Base-by-base conservation (phyloP, 2,329 filamentous ascomycete species). In the Trichoderma atroviride region DNA sequence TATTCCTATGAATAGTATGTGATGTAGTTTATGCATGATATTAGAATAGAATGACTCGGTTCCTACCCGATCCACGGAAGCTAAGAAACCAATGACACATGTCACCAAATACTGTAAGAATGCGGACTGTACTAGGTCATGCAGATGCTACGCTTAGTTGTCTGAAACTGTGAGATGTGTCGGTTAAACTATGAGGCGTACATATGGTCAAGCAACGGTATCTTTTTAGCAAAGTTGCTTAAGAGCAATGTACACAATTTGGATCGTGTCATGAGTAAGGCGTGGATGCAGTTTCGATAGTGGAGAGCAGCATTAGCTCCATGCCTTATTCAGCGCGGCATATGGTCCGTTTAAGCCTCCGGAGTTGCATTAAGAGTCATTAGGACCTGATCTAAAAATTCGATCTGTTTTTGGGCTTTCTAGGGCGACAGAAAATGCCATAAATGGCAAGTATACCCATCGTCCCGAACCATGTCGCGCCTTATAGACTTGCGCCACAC, bases 181-280 rank as follows among this genome's bases (percentile, higher is more conserved):
- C n/a, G n/a, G n/a, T n/a, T n/a, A n/a, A n/a, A n/a, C n/a, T n/a
- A n/a, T 10, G 47, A 50, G 11, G 10, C 11, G n/a, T 7, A 50
- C 1, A 24, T 43, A 13, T 24, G 47, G 16, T 19, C 5, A 50
- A 50, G 7, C 9, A 50, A 22, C 7, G 7, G 10, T 3, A 2
- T 19, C 2, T 5, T 4, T 22, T 4, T 22, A 3, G 9, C 7
- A 4, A 24, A 13, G 5, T 5, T 24, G n/a, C 0, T 22, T 0
- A 50, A 50, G 13, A 22, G 9, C 16, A 14, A 31, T 33, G 5
- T 7, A 60, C 19, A 60, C n/a, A 31, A 22, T 40, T 27, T 31
- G 37, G 43, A 47, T 40, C 29, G n/a, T 31, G 58, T 60, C 58
- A 43, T 60, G 35, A 50, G 58, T 60, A 60, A 6, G 58, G 58